A percentile compares a stretch with the other conserved stretches of the same genome.
phyloP scores from a whole-genome alignment of 805 yeast species.

The Lipomyces japonicus region DNA sequence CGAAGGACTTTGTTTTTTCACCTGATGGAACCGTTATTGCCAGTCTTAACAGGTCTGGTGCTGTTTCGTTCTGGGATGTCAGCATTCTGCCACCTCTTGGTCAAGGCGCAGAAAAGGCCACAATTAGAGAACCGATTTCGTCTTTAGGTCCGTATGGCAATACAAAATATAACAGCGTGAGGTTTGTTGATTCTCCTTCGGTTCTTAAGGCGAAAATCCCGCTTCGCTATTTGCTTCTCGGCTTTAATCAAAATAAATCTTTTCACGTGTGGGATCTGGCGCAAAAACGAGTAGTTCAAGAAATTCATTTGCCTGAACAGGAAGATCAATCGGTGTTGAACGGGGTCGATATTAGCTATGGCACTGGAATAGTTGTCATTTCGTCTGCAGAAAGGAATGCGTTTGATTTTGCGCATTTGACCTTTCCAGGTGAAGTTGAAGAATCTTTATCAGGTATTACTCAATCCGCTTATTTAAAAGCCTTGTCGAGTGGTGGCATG shows the following conservation, averaged over 20 bases:
- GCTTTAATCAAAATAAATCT: slow-evolving; percentile 24
- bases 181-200: slow-evolving; percentile 20
- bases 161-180: slow-evolving; percentile 11
- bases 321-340: slow-evolving; percentile 5
- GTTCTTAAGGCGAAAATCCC: slow-evolving; percentile 15
- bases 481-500: neutral
- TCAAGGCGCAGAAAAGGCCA: slow-evolving; percentile 19
- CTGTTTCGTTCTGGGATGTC: slow-evolving; percentile 15
- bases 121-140: slow-evolving; percentile 10
- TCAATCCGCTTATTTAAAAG: slow-evolving; percentile 16
- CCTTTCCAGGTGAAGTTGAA: slow-evolving; percentile 6
- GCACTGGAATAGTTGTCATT: slow-evolving; percentile 16
- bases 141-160: slow-evolving; percentile 18
- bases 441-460: neutral
- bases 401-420: slow-evolving; percentile 18
- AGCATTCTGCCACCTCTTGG: slow-evolving; percentile 13
- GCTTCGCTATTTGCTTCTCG: slow-evolving; percentile 21
- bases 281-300: slow-evolving; percentile 12
- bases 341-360: slow-evolving; percentile 7
- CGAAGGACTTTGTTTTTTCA: slow-evolving; percentile 19
- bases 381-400: slow-evolving; percentile 20
- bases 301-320: slow-evolving; percentile 17
- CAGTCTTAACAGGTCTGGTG: slow-evolving; percentile 9
- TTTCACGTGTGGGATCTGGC: slow-evolving; percentile 24
- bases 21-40: slow-evolving; percentile 22